phyloP scores from a whole-genome alignment of 2,329 filamentous ascomycete species.

The Fusarium phyllophilum region DNA sequence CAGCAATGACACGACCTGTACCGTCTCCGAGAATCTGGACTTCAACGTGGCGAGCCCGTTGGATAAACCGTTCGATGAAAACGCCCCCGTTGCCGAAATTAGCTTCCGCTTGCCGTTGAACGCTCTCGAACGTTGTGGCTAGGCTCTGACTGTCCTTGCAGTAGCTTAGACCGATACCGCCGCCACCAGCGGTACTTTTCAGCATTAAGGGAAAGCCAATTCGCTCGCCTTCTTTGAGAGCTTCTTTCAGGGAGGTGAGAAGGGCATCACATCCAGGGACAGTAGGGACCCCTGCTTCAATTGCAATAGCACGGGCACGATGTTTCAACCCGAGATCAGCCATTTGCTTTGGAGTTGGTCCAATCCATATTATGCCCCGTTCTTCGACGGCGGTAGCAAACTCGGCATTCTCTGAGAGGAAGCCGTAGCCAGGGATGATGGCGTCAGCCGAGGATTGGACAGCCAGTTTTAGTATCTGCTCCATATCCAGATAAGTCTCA shows the following conservation, averaged over 20 bases:
- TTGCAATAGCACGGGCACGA: constrained; percentile 49
- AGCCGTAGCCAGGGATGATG: constrained; percentile 75
- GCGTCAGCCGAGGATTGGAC: constrained; percentile 61
- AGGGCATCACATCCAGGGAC: constrained; percentile 49
- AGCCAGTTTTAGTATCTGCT: constrained; percentile 66
- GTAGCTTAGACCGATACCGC: constrained; percentile 56
- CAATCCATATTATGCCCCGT: constrained; percentile 68
- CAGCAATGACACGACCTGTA: constrained; percentile 51
- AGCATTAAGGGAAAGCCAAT: constrained; percentile 57
- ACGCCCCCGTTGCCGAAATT: constrained; percentile 55
- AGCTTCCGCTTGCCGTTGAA: constrained; percentile 51
- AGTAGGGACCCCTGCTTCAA: constrained; percentile 45
- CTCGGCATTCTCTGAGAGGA: constrained; percentile 70
- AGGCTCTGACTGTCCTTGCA: constrained; percentile 48
- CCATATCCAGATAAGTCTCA: constrained; percentile 72
- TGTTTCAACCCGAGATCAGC: constrained; percentile 53
- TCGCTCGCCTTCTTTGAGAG: constrained; percentile 39
- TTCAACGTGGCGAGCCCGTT: constrained; percentile 58
- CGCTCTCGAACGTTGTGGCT: constrained; percentile 48
- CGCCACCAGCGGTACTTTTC: constrained; percentile 60
- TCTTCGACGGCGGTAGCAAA: constrained; percentile 65
- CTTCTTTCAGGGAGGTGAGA: constrained; percentile 44
- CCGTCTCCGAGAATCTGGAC: constrained; percentile 62
- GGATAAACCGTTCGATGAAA: constrained; percentile 56
- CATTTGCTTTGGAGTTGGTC: constrained; percentile 62